phyloP scores from a whole-genome alignment of 2,329 filamentous ascomycete species.

The Penicillium hordei region DNA sequence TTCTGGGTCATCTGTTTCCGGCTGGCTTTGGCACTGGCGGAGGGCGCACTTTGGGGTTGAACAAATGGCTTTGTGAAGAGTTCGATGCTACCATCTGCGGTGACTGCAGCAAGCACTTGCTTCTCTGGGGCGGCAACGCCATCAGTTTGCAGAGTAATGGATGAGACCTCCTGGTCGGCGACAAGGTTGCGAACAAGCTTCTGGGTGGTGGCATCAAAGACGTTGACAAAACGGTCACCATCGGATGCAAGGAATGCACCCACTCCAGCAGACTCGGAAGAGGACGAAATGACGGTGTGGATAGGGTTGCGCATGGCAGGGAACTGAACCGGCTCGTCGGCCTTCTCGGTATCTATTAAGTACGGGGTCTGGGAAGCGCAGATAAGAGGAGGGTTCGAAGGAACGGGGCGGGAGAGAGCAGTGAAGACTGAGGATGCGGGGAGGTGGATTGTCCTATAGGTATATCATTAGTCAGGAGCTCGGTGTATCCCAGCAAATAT shows the following conservation, averaged over 20 bases:
- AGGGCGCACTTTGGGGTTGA: conserved; percentile 30
- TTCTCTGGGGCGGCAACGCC: conserved; percentile 31
- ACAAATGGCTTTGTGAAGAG: conserved; percentile 52
- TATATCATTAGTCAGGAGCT: conserved; percentile 15
- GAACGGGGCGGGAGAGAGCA: conserved; percentile 43
- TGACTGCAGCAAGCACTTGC: conserved; percentile 48
- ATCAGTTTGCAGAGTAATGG: conserved; percentile 37
- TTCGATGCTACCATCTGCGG: conserved; percentile 50
- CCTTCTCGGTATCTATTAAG: conserved; percentile 44
- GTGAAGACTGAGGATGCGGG: conserved; percentile 42
- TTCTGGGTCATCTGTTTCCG: conserved; percentile 48
- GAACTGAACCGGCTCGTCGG: conserved; percentile 44
- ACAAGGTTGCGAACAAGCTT: conserved; percentile 51
- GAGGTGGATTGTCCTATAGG: conserved; percentile 44
- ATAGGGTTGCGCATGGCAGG: conserved; percentile 53
- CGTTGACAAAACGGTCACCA: conserved; percentile 51
- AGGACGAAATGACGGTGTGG: conserved; percentile 48
- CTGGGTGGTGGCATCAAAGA: conserved; percentile 47
- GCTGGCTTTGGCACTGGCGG: conserved; percentile 45
- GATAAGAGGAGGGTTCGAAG: conserved; percentile 45
- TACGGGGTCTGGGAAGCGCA: conserved; percentile 53
- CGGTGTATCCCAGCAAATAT: conserved; percentile 6
- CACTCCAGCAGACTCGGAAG: conserved; percentile 32
- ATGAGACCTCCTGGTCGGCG: conserved; percentile 48
- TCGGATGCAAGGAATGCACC: conserved; percentile 51